Base-by-base conservation (phyloP, 352 stramenopile species). In the Phytophthora chlamydospora region DNA sequence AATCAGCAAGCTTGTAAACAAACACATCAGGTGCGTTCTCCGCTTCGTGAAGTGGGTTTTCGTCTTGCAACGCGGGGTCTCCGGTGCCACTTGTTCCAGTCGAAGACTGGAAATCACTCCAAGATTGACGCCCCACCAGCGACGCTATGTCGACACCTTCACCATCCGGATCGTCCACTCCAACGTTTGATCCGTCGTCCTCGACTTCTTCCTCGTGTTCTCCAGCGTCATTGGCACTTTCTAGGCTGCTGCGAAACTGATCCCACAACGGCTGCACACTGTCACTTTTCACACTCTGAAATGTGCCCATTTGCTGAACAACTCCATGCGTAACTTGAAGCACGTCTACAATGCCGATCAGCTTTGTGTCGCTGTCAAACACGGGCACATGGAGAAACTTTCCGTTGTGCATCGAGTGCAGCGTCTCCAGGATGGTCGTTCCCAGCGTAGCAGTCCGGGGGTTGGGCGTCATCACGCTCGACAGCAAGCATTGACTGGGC, bases 401-500 rank as follows among this genome's bases (percentile, higher is more conserved):
- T 19, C 98, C 95, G 44, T 99, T 97, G 70, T 98, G 96, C 95
- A 99, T 99, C 46, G 93, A 97, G 70, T 99, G 96, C 44, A 99
- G 75, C 12, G 96, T 98, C 58, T 99, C 97, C 42, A 99, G 71
- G 27, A 99, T 97, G 17, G 95, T 97, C 21, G 96, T 98, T 56
- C 97, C 86, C 39, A 97, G 75, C 3, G 76, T 88, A 10, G 97
- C 96, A 16, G 83, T 93, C 62, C 98, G 96, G 24, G 97, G 97
- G 36, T 98, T 95, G 7, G 76, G 65, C 5, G 97, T 99, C 97
- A 99, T 99, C 4, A 99, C 93, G 14, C 74, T 75, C 4, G 75
- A 87, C 31, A 99, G 83, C 33, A 78, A 48, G 57, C 89, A 98
- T 16, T 71, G 68, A 24, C 76, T 77, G 16, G 97, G 88, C 33